These are phyloP conservation scores for Pythium plurisporium DNA, from an alignment of 352 stramenopile species.

Conservation along the genomic window DNA sequence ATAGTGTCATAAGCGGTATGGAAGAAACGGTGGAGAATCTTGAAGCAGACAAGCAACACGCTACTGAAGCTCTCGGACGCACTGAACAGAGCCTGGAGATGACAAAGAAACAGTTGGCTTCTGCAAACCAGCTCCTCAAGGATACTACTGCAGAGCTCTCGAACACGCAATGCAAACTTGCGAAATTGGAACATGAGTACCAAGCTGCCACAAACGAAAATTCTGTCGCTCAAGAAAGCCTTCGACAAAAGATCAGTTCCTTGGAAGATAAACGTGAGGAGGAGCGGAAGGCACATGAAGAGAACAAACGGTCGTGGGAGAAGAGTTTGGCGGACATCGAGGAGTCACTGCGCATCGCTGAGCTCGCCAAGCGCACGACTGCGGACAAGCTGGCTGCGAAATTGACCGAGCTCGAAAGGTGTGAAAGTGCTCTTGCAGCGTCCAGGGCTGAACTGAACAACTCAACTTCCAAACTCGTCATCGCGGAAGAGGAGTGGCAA, in stretches of 20 bases:
- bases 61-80: background rate
- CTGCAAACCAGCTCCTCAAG: background rate
- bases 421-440: background rate
- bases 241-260: background rate
- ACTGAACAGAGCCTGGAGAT: background rate
- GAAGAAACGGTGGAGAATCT: slow-evolving; percentile 21
- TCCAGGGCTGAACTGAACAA: background rate
- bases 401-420: background rate
- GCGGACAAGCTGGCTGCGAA: background rate
- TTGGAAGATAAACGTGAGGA: no score
- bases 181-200: background rate
- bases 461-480: background rate
- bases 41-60: slow-evolving; percentile 2
- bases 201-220: background rate
- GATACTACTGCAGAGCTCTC: background rate
- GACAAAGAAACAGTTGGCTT: background rate
- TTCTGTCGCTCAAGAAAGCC: background rate
- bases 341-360: background rate
- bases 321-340: background rate
- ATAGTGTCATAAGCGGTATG: slow-evolving; percentile 21
- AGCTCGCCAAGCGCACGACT: background rate
- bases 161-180: background rate
- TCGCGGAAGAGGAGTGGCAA: background rate
- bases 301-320: background rate
- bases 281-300: background rate